phyloP scores from a whole-genome alignment of 2,329 filamentous ascomycete genomes.

The Beauveria sp. region DNA sequence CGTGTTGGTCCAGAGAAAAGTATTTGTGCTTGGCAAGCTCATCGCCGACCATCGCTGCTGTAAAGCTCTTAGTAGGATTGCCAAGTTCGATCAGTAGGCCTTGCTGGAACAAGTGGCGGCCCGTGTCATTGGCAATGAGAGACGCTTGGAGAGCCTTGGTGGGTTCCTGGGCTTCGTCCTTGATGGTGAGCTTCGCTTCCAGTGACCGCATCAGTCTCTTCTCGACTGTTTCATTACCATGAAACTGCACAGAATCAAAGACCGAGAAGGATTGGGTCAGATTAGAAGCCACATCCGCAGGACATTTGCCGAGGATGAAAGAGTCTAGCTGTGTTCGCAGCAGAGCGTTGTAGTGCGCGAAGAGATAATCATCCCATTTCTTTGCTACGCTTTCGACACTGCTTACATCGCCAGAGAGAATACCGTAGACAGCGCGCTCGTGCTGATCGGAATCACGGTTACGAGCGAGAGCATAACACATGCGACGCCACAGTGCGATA shows the following conservation, averaged over 20 bases:
- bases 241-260: slow-evolving; percentile 58
- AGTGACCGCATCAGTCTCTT: slow-evolving; percentile 54
- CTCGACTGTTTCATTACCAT: slow-evolving; percentile 44
- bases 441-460: slow-evolving; percentile 65
- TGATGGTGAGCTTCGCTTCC: slow-evolving; percentile 47
- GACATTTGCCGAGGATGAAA: slow-evolving; percentile 52
- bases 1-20: slow-evolving; percentile 48
- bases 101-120: slow-evolving; percentile 51
- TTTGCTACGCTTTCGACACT: slow-evolving; percentile 70
- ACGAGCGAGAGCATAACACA: slow-evolving; percentile 65
- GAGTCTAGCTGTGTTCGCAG: slow-evolving; percentile 71
- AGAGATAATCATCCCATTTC: slow-evolving; percentile 80
- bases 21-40: slow-evolving; percentile 36
- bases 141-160: slow-evolving; percentile 71
- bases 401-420: slow-evolving; percentile 76
- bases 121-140: slow-evolving; percentile 57
- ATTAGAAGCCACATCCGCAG: slow-evolving; percentile 44
- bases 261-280: slow-evolving; percentile 51
- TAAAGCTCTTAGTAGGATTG: neutral
- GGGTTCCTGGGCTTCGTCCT: slow-evolving; percentile 52
- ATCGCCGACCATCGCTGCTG: slow-evolving; percentile 18
- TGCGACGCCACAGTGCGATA: slow-evolving; percentile 64
- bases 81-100: slow-evolving; percentile 31
- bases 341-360: slow-evolving; percentile 80
- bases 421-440: slow-evolving; percentile 82